A percentile compares a stretch with the other conserved stretches of the same genome.
Evolutionary conservation across 2,329 filamentous ascomycete species (phyloP).

Genomic region (Zymoseptoria pseudotritici): DNA sequence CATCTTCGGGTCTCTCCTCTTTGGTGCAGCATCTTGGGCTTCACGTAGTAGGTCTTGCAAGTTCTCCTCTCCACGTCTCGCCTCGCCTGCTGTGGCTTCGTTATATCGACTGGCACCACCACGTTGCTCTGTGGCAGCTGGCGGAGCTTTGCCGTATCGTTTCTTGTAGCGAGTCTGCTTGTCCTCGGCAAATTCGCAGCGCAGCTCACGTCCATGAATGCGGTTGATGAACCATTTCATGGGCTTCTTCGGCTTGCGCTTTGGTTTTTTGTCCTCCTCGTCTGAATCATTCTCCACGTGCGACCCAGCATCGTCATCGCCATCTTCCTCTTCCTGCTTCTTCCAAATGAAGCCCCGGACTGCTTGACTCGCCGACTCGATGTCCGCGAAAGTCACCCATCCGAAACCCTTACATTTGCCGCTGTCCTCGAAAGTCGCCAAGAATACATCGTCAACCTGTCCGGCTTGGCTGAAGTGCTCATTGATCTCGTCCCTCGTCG

Average conservation of each 20-base stretch:
- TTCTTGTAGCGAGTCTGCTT: conserved; percentile 86
- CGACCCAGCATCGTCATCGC: conserved; percentile 43
- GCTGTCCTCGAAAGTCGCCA: conserved; percentile 92
- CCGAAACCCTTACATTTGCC: conserved; percentile 98
- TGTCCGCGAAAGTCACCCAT: conserved; percentile 83
- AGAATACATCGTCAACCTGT: conserved; percentile 69
- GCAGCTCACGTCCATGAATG: conserved; percentile 69
- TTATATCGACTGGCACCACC: conserved; percentile 15
- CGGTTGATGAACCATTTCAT: conserved; percentile 76
- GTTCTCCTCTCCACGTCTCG: conserved; percentile 9
- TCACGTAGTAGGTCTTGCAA: conserved; percentile 10
- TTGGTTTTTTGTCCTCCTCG: conserved; percentile 28
- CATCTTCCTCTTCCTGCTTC: conserved; percentile 49
- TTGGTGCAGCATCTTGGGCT: conserved; percentile 14
- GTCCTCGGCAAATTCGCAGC: conserved; percentile 91
- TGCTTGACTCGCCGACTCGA: conserved; percentile 65
- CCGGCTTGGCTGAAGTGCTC: conserved; percentile 82
- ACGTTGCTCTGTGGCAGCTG: conserved; percentile 13
- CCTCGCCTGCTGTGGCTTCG: conserved; percentile 16
- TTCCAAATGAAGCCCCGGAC: conserved; percentile 74
- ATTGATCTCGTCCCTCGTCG: conserved; percentile 66
- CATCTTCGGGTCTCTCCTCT: conserved; percentile 21
- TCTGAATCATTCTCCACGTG: conserved; percentile 30
- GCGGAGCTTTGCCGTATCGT: conserved; percentile 55
- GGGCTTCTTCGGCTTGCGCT: conserved; percentile 41